Evolutionary conservation across 495 filamentous ascomycete species (phyloP), one percentile per base, ranked within the genome.

Genomic region (Xylaria grammica): DNA sequence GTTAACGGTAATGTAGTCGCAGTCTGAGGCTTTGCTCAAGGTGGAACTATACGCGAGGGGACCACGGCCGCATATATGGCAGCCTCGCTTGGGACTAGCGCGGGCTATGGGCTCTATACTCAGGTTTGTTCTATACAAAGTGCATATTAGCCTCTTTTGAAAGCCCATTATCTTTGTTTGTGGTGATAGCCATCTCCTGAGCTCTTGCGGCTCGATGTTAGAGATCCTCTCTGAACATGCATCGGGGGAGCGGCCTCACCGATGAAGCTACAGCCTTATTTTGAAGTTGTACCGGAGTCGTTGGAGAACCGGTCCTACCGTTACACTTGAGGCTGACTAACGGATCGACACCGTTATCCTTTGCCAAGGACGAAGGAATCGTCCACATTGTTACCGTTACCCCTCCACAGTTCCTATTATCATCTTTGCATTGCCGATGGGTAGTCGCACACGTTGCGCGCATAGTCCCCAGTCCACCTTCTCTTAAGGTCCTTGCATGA

Each of bases 401-500:
- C 26, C 59, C 59, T 62, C 17, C 59, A 4, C 19, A 17, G 29
- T 22, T 48, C 56, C 56, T 48, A n/a, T 29, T 24, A 22, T 44
- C 36, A 29, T 7, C 36, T 32, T 17, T 59, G 29, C 54, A 57
- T 44, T 57, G 38, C 38, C 54, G 38, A 57, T 29, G 17, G 5
- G 7, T n/a, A 32, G 51, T 53, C 30, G 19, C 19, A 36, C 26
- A 22, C 19, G 26, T 27, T 22, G 36, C 38, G 38, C 24, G 13
- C 36, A 27, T 48, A 22, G 26, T 48, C 20, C 29, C 42, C n/a
- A 42, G 42, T 36, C 24, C 40, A 29, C 24, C 45, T 52, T 13
- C 10, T 42, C n/a, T 46, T 42, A 62, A 62, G 59, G 45, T 38
- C 46, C 59, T 30, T 62, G 59, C 59, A 62, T 62, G 22, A 52